Conservation (phyloP, 2,329 filamentous ascomycete species). For the Hypoxylon sp. region DNA sequence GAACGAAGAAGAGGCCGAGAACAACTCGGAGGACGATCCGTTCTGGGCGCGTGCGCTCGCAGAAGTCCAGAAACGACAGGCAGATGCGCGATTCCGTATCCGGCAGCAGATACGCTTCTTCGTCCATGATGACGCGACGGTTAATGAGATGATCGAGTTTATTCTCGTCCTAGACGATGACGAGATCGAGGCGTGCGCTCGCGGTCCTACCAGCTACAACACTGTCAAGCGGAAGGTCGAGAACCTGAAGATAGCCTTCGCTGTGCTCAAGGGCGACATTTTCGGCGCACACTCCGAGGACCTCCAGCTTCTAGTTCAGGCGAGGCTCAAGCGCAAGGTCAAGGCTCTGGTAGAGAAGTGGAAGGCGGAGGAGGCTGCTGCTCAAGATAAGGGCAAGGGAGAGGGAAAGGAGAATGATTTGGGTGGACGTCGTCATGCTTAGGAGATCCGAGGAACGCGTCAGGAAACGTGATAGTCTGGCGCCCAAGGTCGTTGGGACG, state of each 20-base stretch:
- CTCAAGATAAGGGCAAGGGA: constrained; percentile 6
- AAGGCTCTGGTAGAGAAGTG: background rate
- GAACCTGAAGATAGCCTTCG: background rate
- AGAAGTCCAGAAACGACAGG: background rate
- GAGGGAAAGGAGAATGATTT: background rate
- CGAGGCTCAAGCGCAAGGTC: background rate
- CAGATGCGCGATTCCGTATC: background rate
- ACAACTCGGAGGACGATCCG: background rate
- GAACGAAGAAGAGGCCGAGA: background rate
- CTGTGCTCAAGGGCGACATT: background rate
- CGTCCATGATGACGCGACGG: background rate
- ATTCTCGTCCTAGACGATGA: constrained; percentile 17
- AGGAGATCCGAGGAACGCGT: background rate
- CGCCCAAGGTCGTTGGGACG: background rate
- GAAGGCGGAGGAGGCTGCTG: constrained; percentile 13
- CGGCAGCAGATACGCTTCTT: background rate
- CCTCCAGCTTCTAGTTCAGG: background rate
- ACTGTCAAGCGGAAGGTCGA: background rate
- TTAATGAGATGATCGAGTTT: background rate
- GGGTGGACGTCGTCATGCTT: background rate
- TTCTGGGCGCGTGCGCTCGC: background rate
- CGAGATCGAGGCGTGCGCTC: constrained; percentile 1
- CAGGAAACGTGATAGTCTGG: background rate
- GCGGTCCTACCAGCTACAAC: constrained; percentile 1
- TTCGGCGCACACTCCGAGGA: background rate